Percentiles rank a stretch among this genome's conserved stretches.
These are phyloP conservation scores for Umbelopsis sp. DNA, from an alignment of 371 early-diverging fungal genomes.

Conservation along the genomic window DNA sequence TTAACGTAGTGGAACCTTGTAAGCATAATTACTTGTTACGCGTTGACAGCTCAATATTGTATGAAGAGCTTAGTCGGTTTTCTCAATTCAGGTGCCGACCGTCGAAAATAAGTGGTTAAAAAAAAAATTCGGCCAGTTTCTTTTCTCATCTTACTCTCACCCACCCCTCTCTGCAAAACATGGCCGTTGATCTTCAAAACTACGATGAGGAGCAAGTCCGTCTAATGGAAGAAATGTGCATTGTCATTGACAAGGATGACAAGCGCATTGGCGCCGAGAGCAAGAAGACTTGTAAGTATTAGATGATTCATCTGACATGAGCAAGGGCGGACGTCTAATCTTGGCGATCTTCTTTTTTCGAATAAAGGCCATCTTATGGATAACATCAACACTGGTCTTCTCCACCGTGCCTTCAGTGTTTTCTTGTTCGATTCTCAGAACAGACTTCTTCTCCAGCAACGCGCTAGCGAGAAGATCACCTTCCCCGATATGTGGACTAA, in stretches of 20 bases:
- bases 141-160: conserved; percentile 19
- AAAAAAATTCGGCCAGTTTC: conserved; percentile 14
- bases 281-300: conserved; percentile 88
- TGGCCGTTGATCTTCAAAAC: conserved; percentile 62
- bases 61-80: background rate
- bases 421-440: conserved; percentile 87
- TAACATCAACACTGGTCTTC: conserved; percentile 82
- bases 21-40: too few species aligned
- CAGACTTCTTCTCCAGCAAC: conserved; percentile 90
- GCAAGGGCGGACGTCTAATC: background rate
- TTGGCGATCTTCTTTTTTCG: too few species aligned
- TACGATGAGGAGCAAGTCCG: conserved; percentile 90
- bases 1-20: too few species aligned
- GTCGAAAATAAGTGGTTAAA: too few species aligned
- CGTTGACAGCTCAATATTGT: too few species aligned
- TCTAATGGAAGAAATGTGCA: conserved; percentile 97
- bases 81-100: too few species aligned
- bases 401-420: conserved; percentile 97
- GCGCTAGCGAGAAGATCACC: conserved; percentile 95
- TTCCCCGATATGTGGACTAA: conserved; percentile 97
- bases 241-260: conserved; percentile 89
- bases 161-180: conserved; percentile 22
- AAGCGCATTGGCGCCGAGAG: conserved; percentile 80
- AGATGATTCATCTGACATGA: background rate
- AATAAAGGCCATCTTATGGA: conserved; percentile 87